Evolutionary conservation across 2,329 filamentous ascomycete species (phyloP).

Genomic region (Colletotrichum horii): DNA sequence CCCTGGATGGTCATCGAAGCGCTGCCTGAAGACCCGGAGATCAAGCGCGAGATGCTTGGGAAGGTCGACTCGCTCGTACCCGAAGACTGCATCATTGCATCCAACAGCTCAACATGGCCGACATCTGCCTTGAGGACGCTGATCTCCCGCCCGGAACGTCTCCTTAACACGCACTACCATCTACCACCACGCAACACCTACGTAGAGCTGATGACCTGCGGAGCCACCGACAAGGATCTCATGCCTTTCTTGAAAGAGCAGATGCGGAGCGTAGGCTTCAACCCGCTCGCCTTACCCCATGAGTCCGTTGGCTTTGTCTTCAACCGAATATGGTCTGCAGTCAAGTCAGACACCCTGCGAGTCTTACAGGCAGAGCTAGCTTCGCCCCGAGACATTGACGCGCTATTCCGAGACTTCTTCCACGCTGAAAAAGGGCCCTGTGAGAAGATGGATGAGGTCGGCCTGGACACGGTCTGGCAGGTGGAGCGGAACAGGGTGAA

Average conservation of each 20-base stretch:
- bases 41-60: slow-evolving; percentile 32
- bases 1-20: slow-evolving; percentile 37
- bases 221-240: slow-evolving; percentile 29
- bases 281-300: slow-evolving; percentile 29
- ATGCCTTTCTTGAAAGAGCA: slow-evolving; percentile 32
- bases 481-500: slow-evolving; percentile 29
- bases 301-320: slow-evolving; percentile 38
- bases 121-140: slow-evolving; percentile 29
- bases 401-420: slow-evolving; percentile 34
- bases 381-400: slow-evolving; percentile 34
- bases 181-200: slow-evolving; percentile 34
- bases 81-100: slow-evolving; percentile 31
- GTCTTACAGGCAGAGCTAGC: slow-evolving; percentile 35
- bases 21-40: slow-evolving; percentile 33
- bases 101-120: slow-evolving; percentile 34
- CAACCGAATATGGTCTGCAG: slow-evolving; percentile 39
- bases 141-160: slow-evolving; percentile 26
- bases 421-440: slow-evolving; percentile 33
- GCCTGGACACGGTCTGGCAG: slow-evolving; percentile 34
- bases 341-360: slow-evolving; percentile 37
- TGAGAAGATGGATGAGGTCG: slow-evolving; percentile 37
- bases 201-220: slow-evolving; percentile 40
- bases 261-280: slow-evolving; percentile 31
- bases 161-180: slow-evolving; percentile 39
- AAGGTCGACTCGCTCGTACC: slow-evolving; percentile 31